These are phyloP conservation scores for Earliella scabrosa DNA, from an alignment of 1,284 basidiomycete genomes.

Conservation along the genomic window DNA sequence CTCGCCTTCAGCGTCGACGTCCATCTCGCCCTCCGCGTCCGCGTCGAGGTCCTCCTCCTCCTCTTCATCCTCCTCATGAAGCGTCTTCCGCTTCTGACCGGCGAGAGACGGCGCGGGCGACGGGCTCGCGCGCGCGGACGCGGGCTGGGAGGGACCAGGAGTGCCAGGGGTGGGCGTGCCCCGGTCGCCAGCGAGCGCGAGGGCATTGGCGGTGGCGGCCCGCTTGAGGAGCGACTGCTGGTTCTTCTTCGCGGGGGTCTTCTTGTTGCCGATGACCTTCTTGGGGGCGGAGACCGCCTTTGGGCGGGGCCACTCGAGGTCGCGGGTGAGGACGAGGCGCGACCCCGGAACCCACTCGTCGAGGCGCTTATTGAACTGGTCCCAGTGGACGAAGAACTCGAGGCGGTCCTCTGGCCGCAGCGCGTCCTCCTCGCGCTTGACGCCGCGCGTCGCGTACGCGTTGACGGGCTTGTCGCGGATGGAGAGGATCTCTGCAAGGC, in stretches of 20 bases:
- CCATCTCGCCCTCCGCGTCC: constrained; percentile 57
- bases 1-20: constrained; percentile 56
- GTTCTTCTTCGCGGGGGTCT: constrained; percentile 61
- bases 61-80: constrained; percentile 61
- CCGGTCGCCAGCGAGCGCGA: constrained; percentile 30
- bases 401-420: constrained; percentile 74
- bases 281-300: constrained; percentile 66
- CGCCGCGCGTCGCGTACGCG: constrained; percentile 51
- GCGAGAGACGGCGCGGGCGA: constrained; percentile 61
- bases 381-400: constrained; percentile 98
- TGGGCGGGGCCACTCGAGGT: constrained; percentile 97
- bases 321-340: constrained; percentile 81
- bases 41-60: constrained; percentile 66
- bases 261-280: constrained; percentile 50
- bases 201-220: constrained; percentile 37
- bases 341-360: constrained; percentile 98
- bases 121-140: constrained; percentile 50
- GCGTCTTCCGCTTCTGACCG: constrained; percentile 68
- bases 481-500: constrained; percentile 92
- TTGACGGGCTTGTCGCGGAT: constrained; percentile 85
- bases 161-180: constrained; percentile 26
- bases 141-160: constrained; percentile 35
- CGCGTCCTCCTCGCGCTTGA: constrained; percentile 45
- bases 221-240: constrained; percentile 39
- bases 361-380: constrained; percentile 97